These are phyloP conservation scores for Silene conica DNA, from an alignment of 148 eudicot species.

Conservation along the genomic window DNA sequence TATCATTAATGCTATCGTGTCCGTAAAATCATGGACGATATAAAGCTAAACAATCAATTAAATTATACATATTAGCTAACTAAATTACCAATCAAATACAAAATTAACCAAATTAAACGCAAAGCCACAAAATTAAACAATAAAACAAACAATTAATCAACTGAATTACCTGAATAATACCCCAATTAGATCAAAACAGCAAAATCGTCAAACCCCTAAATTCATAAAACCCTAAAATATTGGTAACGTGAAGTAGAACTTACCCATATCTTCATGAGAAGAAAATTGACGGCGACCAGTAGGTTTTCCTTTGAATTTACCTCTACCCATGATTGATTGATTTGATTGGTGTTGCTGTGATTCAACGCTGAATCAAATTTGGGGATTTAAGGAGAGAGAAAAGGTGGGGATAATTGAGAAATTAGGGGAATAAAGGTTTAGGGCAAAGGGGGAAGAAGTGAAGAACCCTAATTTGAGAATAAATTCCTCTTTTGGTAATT, in stretches of 20 bases:
- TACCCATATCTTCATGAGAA: conserved; percentile 51
- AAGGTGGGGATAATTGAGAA: background rate
- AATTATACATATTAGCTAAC: background rate
- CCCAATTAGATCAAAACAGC: background rate
- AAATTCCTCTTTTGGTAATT: conserved; percentile 1
- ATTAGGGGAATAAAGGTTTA: background rate
- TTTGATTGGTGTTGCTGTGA: background rate
- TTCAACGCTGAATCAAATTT: background rate
- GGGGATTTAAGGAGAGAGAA: conserved; percentile 23
- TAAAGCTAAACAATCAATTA: background rate
- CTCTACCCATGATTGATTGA: conserved; percentile 46
- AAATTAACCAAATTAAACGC: conserved; percentile 1
- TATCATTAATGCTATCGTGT: no score
- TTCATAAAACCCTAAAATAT: background rate
- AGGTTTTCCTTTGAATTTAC: conserved; percentile 68
- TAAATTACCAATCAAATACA: background rate
- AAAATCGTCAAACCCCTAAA: conserved; percentile 15
- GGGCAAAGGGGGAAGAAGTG: background rate
- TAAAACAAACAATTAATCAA: background rate
- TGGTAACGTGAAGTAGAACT: background rate
- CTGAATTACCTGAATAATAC: background rate
- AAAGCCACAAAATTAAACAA: background rate
- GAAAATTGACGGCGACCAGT: conserved; percentile 72
- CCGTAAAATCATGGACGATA: no score
- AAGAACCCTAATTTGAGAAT: background rate